Conservation (phyloP, 805 yeast genomes). For the Pichia kluyveri region DNA sequence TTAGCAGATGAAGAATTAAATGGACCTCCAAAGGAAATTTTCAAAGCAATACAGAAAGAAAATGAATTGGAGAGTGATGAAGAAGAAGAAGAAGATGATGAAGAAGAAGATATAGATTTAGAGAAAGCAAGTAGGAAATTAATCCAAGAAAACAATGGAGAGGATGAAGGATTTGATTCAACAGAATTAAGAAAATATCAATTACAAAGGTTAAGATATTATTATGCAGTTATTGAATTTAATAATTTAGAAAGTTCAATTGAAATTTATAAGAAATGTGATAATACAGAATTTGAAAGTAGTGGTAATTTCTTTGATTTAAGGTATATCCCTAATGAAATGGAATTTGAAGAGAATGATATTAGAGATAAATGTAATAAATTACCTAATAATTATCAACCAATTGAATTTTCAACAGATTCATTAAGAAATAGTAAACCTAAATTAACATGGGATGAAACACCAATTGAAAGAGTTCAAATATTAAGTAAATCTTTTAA, state of each 20-base stretch:
- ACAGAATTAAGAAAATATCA: conserved; percentile 83
- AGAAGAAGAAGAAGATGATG: conserved; percentile 32
- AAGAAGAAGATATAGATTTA: conserved; percentile 33
- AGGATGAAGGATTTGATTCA: conserved; percentile 67
- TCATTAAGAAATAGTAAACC: conserved; percentile 96
- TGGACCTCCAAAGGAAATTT: conserved; percentile 88
- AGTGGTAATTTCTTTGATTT: conserved; percentile 92
- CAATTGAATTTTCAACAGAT: conserved; percentile 77
- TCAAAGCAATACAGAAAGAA: conserved; percentile 38
- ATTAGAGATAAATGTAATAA: conserved; percentile 66
- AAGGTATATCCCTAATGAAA: conserved; percentile 87
- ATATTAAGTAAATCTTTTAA: conserved; percentile 74
- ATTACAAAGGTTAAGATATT: conserved; percentile 84
- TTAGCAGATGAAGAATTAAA: conserved; percentile 83
- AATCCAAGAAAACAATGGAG: conserved; percentile 65
- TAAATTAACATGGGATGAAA: conserved; percentile 96
- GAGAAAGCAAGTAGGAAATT: conserved; percentile 62
- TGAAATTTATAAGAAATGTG: conserved; percentile 75
- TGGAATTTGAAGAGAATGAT: conserved; percentile 65
- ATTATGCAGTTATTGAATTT: conserved; percentile 84
- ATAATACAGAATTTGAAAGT: conserved; percentile 91
- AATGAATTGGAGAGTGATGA: conserved; percentile 28
- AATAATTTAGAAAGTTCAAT: conserved; percentile 65
- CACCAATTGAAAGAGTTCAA: conserved; percentile 80
- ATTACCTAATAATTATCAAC: conserved; percentile 73